phyloP scores from a whole-genome alignment of 2,329 filamentous ascomycete genomes.

The Ramichloridium luteum region DNA sequence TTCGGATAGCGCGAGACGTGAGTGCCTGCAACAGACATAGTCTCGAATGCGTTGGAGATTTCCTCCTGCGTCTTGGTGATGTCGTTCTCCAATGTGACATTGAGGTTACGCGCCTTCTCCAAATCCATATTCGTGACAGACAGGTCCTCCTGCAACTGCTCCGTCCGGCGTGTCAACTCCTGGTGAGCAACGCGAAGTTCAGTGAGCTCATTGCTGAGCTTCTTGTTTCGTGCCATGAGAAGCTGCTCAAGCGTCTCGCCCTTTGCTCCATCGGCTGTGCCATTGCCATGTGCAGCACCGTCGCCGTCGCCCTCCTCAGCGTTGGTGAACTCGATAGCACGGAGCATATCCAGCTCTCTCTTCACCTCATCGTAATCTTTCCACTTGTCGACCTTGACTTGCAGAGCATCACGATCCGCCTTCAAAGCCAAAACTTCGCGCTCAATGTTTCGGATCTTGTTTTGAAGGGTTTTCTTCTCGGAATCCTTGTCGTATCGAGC shows the following conservation, averaged over 20 bases:
- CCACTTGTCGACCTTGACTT: constrained; percentile 74
- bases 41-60: constrained; percentile 70
- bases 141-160: constrained; percentile 71
- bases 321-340: constrained; percentile 89
- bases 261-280: constrained; percentile 40
- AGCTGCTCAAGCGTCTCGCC: constrained; percentile 83
- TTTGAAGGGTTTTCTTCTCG: constrained; percentile 63
- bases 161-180: constrained; percentile 70
- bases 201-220: constrained; percentile 85
- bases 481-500: constrained; percentile 72
- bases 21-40: constrained; percentile 84
- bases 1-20: constrained; percentile 70
- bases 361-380: constrained; percentile 93
- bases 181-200: constrained; percentile 87
- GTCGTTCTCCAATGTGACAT: constrained; percentile 83
- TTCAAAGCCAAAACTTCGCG: constrained; percentile 62
- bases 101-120: constrained; percentile 71
- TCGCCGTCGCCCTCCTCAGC: constrained; percentile 54
- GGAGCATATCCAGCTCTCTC: constrained; percentile 88
- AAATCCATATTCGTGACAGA: constrained; percentile 74
- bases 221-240: constrained; percentile 86
- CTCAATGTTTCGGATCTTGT: constrained; percentile 64
- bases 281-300: constrained; percentile 37
- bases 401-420: constrained; percentile 69
- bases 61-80: constrained; percentile 78